Evolutionary conservation across 2,329 filamentous ascomycete species (phyloP).

Genomic region (Bipolaris cookei): DNA sequence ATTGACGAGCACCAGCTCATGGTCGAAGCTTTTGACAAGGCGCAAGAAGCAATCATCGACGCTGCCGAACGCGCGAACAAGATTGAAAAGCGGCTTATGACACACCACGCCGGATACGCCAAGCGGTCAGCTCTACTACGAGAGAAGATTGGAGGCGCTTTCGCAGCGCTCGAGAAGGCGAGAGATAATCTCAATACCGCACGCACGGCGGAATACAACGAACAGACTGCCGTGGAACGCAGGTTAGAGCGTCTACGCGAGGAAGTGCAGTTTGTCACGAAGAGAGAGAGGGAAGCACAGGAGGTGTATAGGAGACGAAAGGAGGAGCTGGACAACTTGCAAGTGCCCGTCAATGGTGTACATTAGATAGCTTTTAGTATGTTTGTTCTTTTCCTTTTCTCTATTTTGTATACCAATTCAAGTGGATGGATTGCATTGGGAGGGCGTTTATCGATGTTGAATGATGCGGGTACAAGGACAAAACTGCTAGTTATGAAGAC

Average conservation of each 20-base stretch:
- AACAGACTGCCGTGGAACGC: conserved; percentile 75
- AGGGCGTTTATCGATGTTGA: conserved; percentile 6
- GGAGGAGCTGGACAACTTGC: conserved; percentile 75
- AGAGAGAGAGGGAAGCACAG: conserved; percentile 87
- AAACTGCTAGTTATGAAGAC: background rate
- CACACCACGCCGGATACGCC: conserved; percentile 89
- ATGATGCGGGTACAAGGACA: background rate
- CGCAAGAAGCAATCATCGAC: conserved; percentile 74
- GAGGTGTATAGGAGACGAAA: conserved; percentile 78
- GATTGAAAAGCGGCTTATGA: conserved; percentile 88
- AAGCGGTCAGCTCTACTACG: conserved; percentile 80
- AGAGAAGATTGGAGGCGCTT: conserved; percentile 78
- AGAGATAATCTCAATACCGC: conserved; percentile 75
- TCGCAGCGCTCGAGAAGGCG: conserved; percentile 75
- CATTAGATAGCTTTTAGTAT: conserved; percentile 29
- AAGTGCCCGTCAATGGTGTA: conserved; percentile 46
- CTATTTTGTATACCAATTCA: background rate
- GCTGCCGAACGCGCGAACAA: conserved; percentile 83
- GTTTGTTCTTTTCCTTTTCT: background rate
- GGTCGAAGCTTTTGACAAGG: conserved; percentile 73
- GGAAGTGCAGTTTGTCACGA: conserved; percentile 82
- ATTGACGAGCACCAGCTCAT: conserved; percentile 71
- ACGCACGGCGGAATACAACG: conserved; percentile 75
- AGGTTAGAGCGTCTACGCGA: conserved; percentile 77
- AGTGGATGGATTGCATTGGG: conserved; percentile 12